Base-by-base conservation (phyloP, 2,329 filamentous ascomycete species). In the Proliferodiscus dingleyae region DNA sequence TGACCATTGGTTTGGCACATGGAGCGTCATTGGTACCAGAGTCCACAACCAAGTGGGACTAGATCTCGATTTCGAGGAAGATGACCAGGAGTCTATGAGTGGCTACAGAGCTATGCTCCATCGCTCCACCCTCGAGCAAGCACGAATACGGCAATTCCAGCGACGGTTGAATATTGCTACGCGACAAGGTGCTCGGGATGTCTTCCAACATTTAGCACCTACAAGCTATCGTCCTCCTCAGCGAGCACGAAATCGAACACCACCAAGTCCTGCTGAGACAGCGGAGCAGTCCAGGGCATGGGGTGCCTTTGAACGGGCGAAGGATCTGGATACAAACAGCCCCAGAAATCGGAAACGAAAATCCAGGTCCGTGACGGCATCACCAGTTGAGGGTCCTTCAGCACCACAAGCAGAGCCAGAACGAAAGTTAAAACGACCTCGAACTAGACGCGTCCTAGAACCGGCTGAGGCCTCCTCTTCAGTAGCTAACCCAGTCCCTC, bases 1-100 rank as follows among this genome's bases (percentile, higher is more conserved):
- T 63, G 85, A 78, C 37, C 86, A 94, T 37, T 96, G 91, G 91
- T 85, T 91, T 61, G 87, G 87, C 43, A 87, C 94, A 1, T 94
- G 88, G 83, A 79, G 77, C 47, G 72, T 78, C 54, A 79, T 84
- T 51, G 72, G 78, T 13, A 77, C 73, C 41, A 74, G 72, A 28
- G 72, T 84, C 45, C 82, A 75, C 59, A 83, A 90, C 58, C 77
- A 78, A 22, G 68, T 88, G 15, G 81, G 87, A 53, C 69, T 93
- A 41, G 88, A 94, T 57, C 77, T 93, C 21, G 88, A 93, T 63
- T 88, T 91, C 28, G 88, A 84, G 52, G 78, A 93, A 43, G 85
- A 88, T 49, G 71, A 76, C 5, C 13, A 15, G 58, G 38, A 38
- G 11, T 43, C 49, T 26, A 46, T 63, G 72, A 55, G 71, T 68